phyloP scores from a whole-genome alignment of 2,329 filamentous ascomycete genomes.

The Rhynchosporium graminicola region DNA sequence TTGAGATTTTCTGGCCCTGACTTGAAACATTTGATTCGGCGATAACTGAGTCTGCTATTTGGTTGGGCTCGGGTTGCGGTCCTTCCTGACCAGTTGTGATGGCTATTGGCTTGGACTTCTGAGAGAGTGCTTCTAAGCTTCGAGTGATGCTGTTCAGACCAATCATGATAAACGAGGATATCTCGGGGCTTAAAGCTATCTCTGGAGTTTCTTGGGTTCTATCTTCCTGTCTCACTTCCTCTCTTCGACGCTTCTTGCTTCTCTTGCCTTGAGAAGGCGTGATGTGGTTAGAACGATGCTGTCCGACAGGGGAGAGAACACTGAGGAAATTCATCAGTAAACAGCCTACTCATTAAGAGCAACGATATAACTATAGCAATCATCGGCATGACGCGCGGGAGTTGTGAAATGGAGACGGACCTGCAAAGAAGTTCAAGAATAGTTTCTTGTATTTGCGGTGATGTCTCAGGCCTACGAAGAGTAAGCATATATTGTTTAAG shows the following conservation, averaged over 20 bases:
- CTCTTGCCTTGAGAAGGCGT: constrained; percentile 63
- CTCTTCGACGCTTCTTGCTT: constrained; percentile 53
- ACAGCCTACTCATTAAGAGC: not conserved
- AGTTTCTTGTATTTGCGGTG: constrained; percentile 58
- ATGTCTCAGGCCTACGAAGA: constrained; percentile 58
- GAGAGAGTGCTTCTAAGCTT: constrained; percentile 45
- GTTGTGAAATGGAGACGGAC: constrained; percentile 44
- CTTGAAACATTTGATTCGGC: not conserved
- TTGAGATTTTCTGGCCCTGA: not conserved
- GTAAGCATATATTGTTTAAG: constrained; percentile 14
- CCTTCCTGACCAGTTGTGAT: not conserved
- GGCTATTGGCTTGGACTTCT: constrained; percentile 22
- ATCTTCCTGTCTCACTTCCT: constrained; percentile 37
- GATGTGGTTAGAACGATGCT: constrained; percentile 56
- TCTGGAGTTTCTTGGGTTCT: constrained; percentile 21
- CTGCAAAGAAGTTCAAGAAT: constrained; percentile 68
- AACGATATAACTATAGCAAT: not conserved
- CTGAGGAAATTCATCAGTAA: constrained; percentile 43
- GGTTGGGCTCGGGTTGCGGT: not conserved
- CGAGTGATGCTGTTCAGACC: constrained; percentile 66
- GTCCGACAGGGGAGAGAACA: constrained; percentile 63
- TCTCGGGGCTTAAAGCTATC: constrained; percentile 49
- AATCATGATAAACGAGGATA: constrained; percentile 60
- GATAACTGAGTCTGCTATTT: not conserved
- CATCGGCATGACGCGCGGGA: not conserved